These are phyloP conservation scores for Auxenochlorella pyrenoidosa DNA, from an alignment of 139 green algal genomes.

Conservation along the genomic window DNA sequence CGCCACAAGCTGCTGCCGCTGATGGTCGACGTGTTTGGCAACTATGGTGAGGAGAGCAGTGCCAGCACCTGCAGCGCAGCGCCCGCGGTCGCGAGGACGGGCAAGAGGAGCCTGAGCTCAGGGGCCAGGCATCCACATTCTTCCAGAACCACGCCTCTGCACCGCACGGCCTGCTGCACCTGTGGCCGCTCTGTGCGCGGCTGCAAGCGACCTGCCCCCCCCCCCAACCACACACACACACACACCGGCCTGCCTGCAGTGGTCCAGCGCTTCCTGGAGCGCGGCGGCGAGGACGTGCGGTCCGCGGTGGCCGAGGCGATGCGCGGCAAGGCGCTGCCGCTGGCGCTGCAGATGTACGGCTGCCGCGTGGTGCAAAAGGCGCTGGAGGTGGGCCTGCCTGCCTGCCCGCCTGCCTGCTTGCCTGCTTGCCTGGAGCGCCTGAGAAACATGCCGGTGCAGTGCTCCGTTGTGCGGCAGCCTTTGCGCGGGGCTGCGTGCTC, in stretches of 20 bases:
- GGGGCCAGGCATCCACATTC: too few species aligned
- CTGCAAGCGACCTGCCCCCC: background rate
- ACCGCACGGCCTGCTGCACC: too few species aligned
- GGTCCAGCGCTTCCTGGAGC: conserved; percentile 89
- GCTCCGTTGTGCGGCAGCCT: too few species aligned
- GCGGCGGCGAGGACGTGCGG: conserved; percentile 50
- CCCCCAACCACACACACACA: background rate
- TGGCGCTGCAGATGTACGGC: conserved; percentile 92
- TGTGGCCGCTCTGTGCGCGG: too few species aligned
- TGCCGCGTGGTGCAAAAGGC: conserved; percentile 96
- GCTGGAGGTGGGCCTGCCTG: conserved; percentile 73
- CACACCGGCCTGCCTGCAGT: conserved; percentile 42
- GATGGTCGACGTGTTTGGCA: conserved; percentile 94
- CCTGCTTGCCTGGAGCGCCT: background rate
- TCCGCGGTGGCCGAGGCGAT: conserved; percentile 50
- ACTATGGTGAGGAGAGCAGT: conserved; percentile 61
- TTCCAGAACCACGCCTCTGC: too few species aligned
- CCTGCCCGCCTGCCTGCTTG: too few species aligned
- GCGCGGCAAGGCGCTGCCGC: conserved; percentile 60
- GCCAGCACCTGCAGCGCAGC: too few species aligned
- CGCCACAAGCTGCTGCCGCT: conserved; percentile 65
- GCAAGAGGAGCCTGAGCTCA: too few species aligned
- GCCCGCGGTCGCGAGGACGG: too few species aligned
- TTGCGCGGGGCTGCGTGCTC: too few species aligned
- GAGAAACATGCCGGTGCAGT: too few species aligned